Evolutionary conservation across 129 eudicot species (phyloP), one percentile per base, ranked within the genome.

Genomic region (Flaveria sonorensis): DNA sequence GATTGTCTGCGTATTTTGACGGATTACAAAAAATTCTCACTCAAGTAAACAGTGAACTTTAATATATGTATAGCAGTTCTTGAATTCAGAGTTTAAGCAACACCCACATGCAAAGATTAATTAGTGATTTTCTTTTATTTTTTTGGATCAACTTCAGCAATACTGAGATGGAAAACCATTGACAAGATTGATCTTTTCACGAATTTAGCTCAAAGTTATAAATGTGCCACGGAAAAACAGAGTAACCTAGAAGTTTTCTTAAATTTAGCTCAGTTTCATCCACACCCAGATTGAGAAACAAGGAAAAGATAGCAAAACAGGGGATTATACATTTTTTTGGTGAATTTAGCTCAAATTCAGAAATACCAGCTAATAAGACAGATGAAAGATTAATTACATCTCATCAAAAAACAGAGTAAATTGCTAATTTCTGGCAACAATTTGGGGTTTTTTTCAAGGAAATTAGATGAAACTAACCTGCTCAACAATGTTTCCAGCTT

Each of bases 401-500:
- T 76, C 40, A 18, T 53, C 7, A 16, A 40, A 55, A 55, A 56
- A 43, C 69, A 63, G 53, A 63, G 47, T 26, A 53, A 80, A 24
- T 55, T 53, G 70, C 28, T 21, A 46, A 15, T 24, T 47, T 74
- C 43, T 45, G 68, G 48, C 21, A 81, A 47, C 40, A 4, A 39
- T 12, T 60, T 7, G 9, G 30, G 11, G 19, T 3, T 39, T 74
- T 59, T 14, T 24, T 23, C 3, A 23, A 50, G 26, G 36, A 7
- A 76, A 55, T 50, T 3, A 21, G 56, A 18, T 43, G 56, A 68
- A 68, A 39, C 14, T 66, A 15, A 91, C 99, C 96, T 94, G 99
- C 72, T 91, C 99, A 15, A 86, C 99, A 15, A 89, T 94, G 62
- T 91, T 91, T 79, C 99, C 99, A 28, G 99, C 99, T 80, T 91